Percentiles rank a stretch among this genome's conserved stretches.
These are phyloP conservation scores for Hemisphaericaspora subhashii DNA, from an alignment of 1,139 yeast genomes.

Conservation along the genomic window DNA sequence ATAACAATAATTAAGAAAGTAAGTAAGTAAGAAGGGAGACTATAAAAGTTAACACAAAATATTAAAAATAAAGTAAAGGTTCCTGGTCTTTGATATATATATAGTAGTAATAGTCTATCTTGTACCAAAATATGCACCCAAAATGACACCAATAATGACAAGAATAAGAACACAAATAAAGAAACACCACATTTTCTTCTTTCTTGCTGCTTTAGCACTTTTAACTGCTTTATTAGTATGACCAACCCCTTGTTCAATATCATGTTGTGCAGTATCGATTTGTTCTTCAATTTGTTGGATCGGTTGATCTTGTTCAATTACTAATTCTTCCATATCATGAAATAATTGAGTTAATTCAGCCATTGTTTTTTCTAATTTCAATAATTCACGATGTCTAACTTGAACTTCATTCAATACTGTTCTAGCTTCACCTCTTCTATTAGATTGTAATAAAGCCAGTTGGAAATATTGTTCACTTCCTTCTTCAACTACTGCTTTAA, in stretches of 20 bases:
- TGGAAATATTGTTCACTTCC: conserved; percentile 90
- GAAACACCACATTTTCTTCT: conserved; percentile 86
- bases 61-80: too few relatives aligned
- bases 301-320: conserved; percentile 91
- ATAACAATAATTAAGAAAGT: too few relatives aligned
- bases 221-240: conserved; percentile 90
- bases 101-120: too few relatives aligned
- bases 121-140: conserved; percentile 47
- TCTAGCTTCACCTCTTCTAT: conserved; percentile 95
- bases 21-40: too few relatives aligned
- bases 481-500: conserved; percentile 80
- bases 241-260: conserved; percentile 91
- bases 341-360: conserved; percentile 93
- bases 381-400: conserved; percentile 91
- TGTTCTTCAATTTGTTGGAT: conserved; percentile 82
- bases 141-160: conserved; percentile 66
- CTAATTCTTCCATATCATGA: conserved; percentile 95
- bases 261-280: conserved; percentile 80
- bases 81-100: too few relatives aligned
- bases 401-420: conserved; percentile 95
- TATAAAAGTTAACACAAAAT: too few relatives aligned
- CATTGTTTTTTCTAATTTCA: conserved; percentile 93
- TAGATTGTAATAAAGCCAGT: conserved; percentile 87
- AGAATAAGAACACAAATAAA: conserved; percentile 61
- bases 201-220: conserved; percentile 88